These are phyloP conservation scores for Amanita rimosa DNA, from an alignment of 768 basidiomycete genomes.

Conservation along the genomic window DNA sequence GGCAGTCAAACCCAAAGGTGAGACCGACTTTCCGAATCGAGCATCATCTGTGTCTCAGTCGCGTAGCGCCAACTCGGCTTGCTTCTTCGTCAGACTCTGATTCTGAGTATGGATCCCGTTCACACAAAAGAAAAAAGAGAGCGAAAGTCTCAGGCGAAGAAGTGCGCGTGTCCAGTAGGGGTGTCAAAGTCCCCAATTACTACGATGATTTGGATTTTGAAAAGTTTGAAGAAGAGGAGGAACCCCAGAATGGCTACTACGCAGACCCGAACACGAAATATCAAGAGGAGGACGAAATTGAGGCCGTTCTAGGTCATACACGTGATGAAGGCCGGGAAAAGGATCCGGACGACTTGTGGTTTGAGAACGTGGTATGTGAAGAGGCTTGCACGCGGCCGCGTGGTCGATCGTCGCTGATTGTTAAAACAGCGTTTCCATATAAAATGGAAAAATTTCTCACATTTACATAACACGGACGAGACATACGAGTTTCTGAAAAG, in stretches of 20 bases:
- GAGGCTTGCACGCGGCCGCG: constrained; percentile 6
- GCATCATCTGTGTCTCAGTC: constrained; percentile 8
- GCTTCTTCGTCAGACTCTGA: constrained; percentile 64
- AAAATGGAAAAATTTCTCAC: constrained; percentile 99
- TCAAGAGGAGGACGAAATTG: constrained; percentile 81
- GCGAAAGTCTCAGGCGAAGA: constrained; percentile 49
- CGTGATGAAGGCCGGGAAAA: constrained; percentile 74
- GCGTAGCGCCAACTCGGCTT: constrained; percentile 38
- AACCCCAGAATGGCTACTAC: constrained; percentile 41
- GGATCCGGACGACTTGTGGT: constrained; percentile 76
- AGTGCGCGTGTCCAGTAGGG: constrained; percentile 66
- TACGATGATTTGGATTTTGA: constrained; percentile 76
- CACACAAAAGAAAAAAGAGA: constrained; percentile 77
- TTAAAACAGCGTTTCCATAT: constrained; percentile 84
- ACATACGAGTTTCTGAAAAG: constrained; percentile 92
- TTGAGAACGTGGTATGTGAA: constrained; percentile 67
- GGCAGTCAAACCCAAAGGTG: constrained; percentile 50
- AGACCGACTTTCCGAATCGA: constrained; percentile 10
- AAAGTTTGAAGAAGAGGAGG: constrained; percentile 56
- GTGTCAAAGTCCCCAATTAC: constrained; percentile 77
- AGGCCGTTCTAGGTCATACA: constrained; percentile 78
- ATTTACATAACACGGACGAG: constrained; percentile 99
- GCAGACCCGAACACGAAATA: constrained; percentile 39
- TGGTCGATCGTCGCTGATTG: constrained; percentile 3
- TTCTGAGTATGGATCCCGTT: constrained; percentile 77